These are phyloP conservation scores for Basidiobolus meristosporus DNA, from an alignment of 371 early-diverging fungal species.

Conservation along the genomic window DNA sequence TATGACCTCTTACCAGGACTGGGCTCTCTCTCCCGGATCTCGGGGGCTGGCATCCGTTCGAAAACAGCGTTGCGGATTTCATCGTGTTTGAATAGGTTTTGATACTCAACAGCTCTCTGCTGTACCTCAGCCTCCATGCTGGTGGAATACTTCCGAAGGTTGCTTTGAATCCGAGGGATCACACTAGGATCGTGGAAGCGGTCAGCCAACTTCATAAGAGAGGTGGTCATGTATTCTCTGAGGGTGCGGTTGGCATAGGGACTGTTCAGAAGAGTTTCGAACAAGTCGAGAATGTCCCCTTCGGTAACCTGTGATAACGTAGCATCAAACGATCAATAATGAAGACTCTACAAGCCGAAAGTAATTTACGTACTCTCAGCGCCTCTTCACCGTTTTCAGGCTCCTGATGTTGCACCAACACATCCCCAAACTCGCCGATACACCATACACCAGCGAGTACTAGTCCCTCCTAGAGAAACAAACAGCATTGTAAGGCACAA, in stretches of 20 bases:
- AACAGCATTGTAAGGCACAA: not conserved
- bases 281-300: constrained; percentile 41
- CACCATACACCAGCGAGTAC: constrained; percentile 83
- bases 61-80: constrained; percentile 62
- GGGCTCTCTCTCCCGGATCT: constrained; percentile 21
- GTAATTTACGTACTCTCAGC: constrained; percentile 21
- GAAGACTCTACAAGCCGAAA: too few relatives aligned
- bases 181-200: constrained; percentile 31
- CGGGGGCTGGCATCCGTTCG: constrained; percentile 88
- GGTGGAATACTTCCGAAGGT: constrained; percentile 33
- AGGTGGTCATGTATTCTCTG: constrained; percentile 67
- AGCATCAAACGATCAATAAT: not conserved
- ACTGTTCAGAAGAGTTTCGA: constrained; percentile 53
- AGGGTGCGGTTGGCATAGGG: constrained; percentile 57
- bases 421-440: constrained; percentile 91
- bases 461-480: constrained; percentile 50
- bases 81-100: constrained; percentile 54
- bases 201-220: constrained; percentile 72
- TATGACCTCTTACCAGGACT: too few relatives aligned
- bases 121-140: constrained; percentile 83
- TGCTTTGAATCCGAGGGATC: constrained; percentile 20
- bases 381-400: constrained; percentile 66
- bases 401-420: constrained; percentile 38
- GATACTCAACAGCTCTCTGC: constrained; percentile 81
- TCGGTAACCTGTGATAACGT: constrained; percentile 33